Evolutionary conservation across 306 rosid genomes (phyloP), one percentile per base, ranked within the genome.

Genomic region (Oemleria cerasiformis): DNA sequence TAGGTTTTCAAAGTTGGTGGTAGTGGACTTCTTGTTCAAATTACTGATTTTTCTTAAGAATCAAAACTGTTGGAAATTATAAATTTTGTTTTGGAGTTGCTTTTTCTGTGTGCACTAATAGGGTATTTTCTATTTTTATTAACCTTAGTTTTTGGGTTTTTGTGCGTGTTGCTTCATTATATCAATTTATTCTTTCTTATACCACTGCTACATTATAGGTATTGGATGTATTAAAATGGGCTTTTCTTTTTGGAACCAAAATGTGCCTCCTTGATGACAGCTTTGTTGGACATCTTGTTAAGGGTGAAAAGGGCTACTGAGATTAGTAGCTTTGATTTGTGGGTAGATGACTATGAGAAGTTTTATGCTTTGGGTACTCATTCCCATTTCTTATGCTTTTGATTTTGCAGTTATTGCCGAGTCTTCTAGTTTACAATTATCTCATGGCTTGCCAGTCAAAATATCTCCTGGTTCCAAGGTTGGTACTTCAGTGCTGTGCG

Each of bases 381-480:
- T 14, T 4, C 5, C 59, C 11, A 43, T 23, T 48, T 2, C 71
- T 60, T 58, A 42, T 62, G 34, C 9, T 49, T 63, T 61, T 57
- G 30, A 23, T 71, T 63, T 78, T 84, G 68, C 84, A 93, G 94
- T 44, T 86, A 75, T 86, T 77, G 41, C 73, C 57, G 80, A 75
- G 75, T 82, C 83, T 55, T 62, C 82, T 34, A 71, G 84, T 43
- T 36, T 91, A 76, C 91, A 70, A 68, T 73, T 94, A 63, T 86
- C 86, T 30, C 74, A 11, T 61, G 97, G 90, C 43, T 69, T 82
- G 58, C 86, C 79, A 17, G 88, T 94, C 51, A 74, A 64, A 59
- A 84, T 82, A 23, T 86, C 96, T 68, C 91, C 95, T 7, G 90
- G 95, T 36, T 74, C 84, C 41, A 94, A 80, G 84, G 86, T 85